These are phyloP conservation scores for Penicillium desertorum DNA, from an alignment of 495 filamentous ascomycete genomes.

Conservation along the genomic window DNA sequence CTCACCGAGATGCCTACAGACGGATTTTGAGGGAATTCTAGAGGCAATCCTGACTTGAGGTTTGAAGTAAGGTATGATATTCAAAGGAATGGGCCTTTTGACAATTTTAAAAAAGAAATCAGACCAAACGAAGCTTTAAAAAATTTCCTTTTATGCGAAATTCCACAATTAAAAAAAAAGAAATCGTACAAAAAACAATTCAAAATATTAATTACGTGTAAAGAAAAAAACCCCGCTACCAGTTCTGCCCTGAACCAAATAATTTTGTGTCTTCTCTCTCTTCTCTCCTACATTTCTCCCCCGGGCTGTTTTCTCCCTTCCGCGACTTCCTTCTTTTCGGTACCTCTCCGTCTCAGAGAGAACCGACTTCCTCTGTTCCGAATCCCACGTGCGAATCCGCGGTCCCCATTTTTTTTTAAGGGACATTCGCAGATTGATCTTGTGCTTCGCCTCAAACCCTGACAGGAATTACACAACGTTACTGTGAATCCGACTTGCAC, in stretches of 20 bases:
- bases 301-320: slow-evolving; percentile 23
- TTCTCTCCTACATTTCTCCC: slow-evolving; percentile 22
- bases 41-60: no score
- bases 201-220: slow-evolving; percentile 16
- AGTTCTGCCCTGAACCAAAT: slow-evolving; percentile 20
- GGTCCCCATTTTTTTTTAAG: slow-evolving; percentile 5
- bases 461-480: slow-evolving; percentile 1
- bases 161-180: slow-evolving; percentile 20
- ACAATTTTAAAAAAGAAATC: not conserved
- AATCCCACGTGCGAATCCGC: slow-evolving; percentile 29
- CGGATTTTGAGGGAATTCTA: no score
- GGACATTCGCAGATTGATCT: slow-evolving; percentile 1
- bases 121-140: not conserved
- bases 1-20: not conserved
- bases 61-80: no score
- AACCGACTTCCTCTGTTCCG: slow-evolving; percentile 7
- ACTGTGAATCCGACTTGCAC: slow-evolving; percentile 16
- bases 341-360: slow-evolving; percentile 19
- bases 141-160: slow-evolving; percentile 13
- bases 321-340: slow-evolving; percentile 20
- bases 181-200: not conserved
- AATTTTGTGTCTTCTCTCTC: slow-evolving; percentile 24
- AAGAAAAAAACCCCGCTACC: slow-evolving; percentile 27
- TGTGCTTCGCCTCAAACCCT: not conserved
- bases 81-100: not conserved